Percentiles rank a stretch among this genome's conserved stretches.
Conservation (phyloP, 2,329 filamentous ascomycete genomes). For the Penicillium sp. region DNA sequence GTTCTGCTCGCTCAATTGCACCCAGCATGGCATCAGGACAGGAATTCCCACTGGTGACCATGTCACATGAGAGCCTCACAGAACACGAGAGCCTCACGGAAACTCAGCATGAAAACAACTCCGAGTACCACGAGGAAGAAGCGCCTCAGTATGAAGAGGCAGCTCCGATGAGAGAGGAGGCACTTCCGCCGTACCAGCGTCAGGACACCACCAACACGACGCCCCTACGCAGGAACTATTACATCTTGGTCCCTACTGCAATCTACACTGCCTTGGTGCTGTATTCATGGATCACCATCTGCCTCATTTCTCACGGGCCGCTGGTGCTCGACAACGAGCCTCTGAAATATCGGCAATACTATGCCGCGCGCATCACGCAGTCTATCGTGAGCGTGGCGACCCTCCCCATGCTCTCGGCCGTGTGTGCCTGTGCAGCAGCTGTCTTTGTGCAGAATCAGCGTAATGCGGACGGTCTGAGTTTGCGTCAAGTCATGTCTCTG, state of each 20-base stretch:
- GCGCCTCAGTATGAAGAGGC: neutral
- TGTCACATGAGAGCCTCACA: neutral
- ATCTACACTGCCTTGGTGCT: neutral
- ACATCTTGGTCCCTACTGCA: neutral
- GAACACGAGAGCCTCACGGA: neutral
- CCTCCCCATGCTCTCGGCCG: neutral
- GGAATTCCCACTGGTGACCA: neutral
- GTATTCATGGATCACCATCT: neutral
- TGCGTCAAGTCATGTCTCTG: constrained; percentile 21
- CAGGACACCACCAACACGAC: neutral
- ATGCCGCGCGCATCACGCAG: neutral
- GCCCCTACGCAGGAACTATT: neutral
- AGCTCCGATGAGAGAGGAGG: neutral
- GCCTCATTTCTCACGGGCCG: neutral
- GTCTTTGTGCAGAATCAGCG: constrained; percentile 20
- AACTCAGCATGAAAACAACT: too few relatives aligned
- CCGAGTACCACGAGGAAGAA: neutral
- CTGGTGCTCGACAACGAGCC: neutral
- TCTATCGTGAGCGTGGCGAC: neutral
- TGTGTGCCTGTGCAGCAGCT: neutral
- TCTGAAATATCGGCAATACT: neutral
- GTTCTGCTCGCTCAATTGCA: neutral
- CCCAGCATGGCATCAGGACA: neutral
- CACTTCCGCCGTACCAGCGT: neutral
- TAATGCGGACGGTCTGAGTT: constrained; percentile 11